Evolutionary conservation across 352 stramenopile species (phyloP).

Genomic region (Phytophthora vignae): DNA sequence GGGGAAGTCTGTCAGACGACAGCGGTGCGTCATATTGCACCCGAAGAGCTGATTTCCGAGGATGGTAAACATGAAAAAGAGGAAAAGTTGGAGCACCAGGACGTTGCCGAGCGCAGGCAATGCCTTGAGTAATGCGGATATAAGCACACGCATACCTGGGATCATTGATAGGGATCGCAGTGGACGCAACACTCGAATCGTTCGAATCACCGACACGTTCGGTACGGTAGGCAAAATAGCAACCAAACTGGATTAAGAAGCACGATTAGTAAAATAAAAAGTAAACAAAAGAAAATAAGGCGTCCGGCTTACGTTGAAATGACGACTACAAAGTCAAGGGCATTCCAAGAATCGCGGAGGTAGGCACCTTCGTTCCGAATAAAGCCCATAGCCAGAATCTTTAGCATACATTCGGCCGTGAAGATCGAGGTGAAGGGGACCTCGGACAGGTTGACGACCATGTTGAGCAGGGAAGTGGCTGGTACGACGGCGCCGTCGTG

Average conservation of each 20-base stretch:
- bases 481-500: constrained; percentile 48
- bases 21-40: constrained; percentile 76
- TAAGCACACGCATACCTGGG: constrained; percentile 77
- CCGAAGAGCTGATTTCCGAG: constrained; percentile 89
- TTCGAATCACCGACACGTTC: constrained; percentile 82
- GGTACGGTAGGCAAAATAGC: constrained; percentile 60
- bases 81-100: constrained; percentile 84
- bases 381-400: constrained; percentile 88
- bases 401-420: constrained; percentile 86
- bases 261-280: background rate
- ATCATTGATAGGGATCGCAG: constrained; percentile 90
- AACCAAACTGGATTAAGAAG: constrained; percentile 46
- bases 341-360: constrained; percentile 90
- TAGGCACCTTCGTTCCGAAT: constrained; percentile 77
- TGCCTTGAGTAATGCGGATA: constrained; percentile 82
- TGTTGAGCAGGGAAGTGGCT: constrained; percentile 56
- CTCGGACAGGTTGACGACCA: constrained; percentile 70
- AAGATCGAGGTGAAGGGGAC: constrained; percentile 90
- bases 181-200: constrained; percentile 88
- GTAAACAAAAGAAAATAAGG: background rate
- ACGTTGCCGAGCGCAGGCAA: constrained; percentile 88
- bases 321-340: constrained; percentile 93
- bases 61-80: constrained; percentile 92
- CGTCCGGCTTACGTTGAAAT: constrained; percentile 67
- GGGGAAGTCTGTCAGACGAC: constrained; percentile 82